phyloP scores from a whole-genome alignment of 345 rosid genomes.

The Bretschneidera sinensis region DNA sequence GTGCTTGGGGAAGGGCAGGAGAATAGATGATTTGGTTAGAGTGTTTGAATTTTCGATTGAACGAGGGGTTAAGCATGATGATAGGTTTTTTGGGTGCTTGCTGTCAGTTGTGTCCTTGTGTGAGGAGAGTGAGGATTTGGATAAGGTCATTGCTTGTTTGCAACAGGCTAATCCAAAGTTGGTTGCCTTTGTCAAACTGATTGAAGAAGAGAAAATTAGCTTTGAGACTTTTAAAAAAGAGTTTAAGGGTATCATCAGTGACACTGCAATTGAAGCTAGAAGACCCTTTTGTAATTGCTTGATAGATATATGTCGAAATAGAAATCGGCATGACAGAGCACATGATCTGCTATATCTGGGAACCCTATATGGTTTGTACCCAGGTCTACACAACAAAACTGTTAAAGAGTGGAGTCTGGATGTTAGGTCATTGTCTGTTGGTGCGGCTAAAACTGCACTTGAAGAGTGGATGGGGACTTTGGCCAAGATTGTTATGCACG shows the following conservation, averaged over 20 bases:
- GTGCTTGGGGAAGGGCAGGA: constrained; percentile 68
- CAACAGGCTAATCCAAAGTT: constrained; percentile 59
- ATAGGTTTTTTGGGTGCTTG: constrained; percentile 83
- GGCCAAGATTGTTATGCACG: constrained; percentile 46
- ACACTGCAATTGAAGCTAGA: constrained; percentile 60
- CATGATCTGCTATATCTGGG: constrained; percentile 90
- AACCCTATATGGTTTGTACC: constrained; percentile 68
- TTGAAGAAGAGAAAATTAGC: constrained; percentile 38
- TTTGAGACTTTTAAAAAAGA: constrained; percentile 55
- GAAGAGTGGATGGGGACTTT: constrained; percentile 88
- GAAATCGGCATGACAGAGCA: constrained; percentile 51
- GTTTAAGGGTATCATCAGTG: constrained; percentile 51
- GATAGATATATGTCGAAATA: constrained; percentile 71
- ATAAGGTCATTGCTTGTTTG: constrained; percentile 64
- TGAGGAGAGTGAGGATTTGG: constrained; percentile 43
- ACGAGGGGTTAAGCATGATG: constrained; percentile 67
- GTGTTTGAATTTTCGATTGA: constrained; percentile 45
- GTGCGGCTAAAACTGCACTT: constrained; percentile 84
- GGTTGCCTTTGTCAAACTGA: constrained; percentile 45
- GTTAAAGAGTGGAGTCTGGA: constrained; percentile 75
- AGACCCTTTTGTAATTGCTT: constrained; percentile 90
- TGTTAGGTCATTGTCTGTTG: constrained; percentile 74
- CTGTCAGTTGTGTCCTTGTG: constrained; percentile 73
- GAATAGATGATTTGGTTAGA: constrained; percentile 58
- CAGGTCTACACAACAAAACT: constrained; percentile 69